These are phyloP conservation scores for Candida sp. DNA, from an alignment of 1,139 yeast species.

Conservation along the genomic window DNA sequence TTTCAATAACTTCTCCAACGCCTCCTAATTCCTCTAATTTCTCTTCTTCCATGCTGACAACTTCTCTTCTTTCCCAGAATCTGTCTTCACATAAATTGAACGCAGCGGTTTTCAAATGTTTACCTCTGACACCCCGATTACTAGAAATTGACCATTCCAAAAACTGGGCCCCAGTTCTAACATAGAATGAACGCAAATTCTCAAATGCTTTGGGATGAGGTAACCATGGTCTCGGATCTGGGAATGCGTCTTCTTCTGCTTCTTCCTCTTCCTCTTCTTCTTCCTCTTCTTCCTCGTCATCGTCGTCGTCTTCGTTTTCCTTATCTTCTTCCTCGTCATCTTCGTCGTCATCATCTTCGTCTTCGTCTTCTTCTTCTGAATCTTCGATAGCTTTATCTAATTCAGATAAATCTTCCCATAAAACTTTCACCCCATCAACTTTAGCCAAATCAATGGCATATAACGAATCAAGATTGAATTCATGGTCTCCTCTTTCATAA, in stretches of 20 bases:
- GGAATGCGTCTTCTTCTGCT: slow-evolving; percentile 66
- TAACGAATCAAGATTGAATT: slow-evolving; percentile 78
- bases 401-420: slow-evolving; percentile 77
- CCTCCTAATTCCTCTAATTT: slow-evolving; percentile 88
- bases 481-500: slow-evolving; percentile 86
- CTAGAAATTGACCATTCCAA: slow-evolving; percentile 91
- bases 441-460: slow-evolving; percentile 84
- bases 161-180: slow-evolving; percentile 83
- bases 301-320: slow-evolving; percentile 46
- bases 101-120: slow-evolving; percentile 82
- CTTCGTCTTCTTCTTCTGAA: slow-evolving; percentile 44
- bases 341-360: slow-evolving; percentile 53
- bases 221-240: slow-evolving; percentile 93
- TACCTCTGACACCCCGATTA: slow-evolving; percentile 85
- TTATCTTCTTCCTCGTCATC: slow-evolving; percentile 59
- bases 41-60: slow-evolving; percentile 84
- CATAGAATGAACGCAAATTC: slow-evolving; percentile 73
- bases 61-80: slow-evolving; percentile 99
- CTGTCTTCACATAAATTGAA: slow-evolving; percentile 91
- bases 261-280: slow-evolving; percentile 59
- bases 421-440: slow-evolving; percentile 82
- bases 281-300: slow-evolving; percentile 55
- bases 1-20: slow-evolving; percentile 85
- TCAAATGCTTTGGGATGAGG: slow-evolving; percentile 99
- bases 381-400: slow-evolving; percentile 23